Evolutionary conservation across 2,329 filamentous ascomycete species (phyloP), one percentile per base, ranked within the genome.

Genomic region (Scleromitrula shiraiana): DNA sequence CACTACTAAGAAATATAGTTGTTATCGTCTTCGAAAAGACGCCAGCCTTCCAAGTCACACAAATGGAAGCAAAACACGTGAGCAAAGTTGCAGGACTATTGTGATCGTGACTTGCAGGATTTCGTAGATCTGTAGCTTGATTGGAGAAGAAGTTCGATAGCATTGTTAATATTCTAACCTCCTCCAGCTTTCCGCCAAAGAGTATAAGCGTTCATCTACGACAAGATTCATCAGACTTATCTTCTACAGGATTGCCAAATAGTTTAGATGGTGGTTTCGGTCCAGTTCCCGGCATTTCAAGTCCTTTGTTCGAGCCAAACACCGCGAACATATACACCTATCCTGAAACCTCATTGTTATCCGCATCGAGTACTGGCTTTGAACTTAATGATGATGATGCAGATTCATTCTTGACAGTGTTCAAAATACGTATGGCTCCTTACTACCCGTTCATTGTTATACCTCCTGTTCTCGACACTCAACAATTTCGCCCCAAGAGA

Each of bases 391-490:
- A 38, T 26, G 20, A 44, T 5, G 41, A 52, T 24, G 30, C 42
- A 15, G 29, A 49, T 19, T 41, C 44, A 29, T 42, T 53, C 6
- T 29, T 55, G 2, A 29, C 35, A n/a, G 47, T 51, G 20, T 52
- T 53, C 35, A 44, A 38, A 23, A 49, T 46, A 3, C 40, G 44
- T 19, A 44, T 49, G 40, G 43, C 41, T 10, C 26, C 20, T 12
- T 49, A 51, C 10, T 46, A 46, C 33, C 53, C 53, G 2, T 56
- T 55, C 15, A 46, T 55, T 19, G 27, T 53, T 2, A 55, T 56
- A 27, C 51, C 50, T 10, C 32, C 47, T 5, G 41, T 46, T 9
- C 33, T 36, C 14, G 44, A 43, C 4, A 44, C 49, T 8, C 41
- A 52, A 22, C 45, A 19, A 22, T 41, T 56, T 14, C 46, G 26